These are phyloP conservation scores for Akanthomyces uredinophilus DNA, from an alignment of 2,329 filamentous ascomycete species.

Conservation along the genomic window DNA sequence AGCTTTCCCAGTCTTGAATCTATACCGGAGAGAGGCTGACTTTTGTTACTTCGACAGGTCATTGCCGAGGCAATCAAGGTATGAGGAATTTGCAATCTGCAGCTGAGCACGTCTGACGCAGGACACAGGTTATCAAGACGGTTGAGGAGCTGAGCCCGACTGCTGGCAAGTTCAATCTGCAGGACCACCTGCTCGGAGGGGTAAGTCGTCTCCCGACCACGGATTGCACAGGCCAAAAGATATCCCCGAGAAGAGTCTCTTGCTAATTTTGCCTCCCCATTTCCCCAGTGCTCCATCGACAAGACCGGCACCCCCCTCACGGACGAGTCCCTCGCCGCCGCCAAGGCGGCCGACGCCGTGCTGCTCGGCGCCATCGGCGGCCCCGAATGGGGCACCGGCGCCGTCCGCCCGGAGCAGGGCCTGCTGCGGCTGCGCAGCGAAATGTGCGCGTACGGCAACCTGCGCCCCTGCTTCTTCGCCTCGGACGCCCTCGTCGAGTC, in stretches of 20 bases:
- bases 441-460: conserved; percentile 89
- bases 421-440: conserved; percentile 88
- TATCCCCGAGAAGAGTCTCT: not conserved
- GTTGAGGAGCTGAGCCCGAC: conserved; percentile 68
- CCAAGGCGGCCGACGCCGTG: conserved; percentile 81
- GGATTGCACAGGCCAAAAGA: not conserved
- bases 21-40: not conserved
- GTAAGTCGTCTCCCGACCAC: conserved; percentile 50
- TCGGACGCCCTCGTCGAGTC: conserved; percentile 76
- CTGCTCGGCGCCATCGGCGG: conserved; percentile 91
- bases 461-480: conserved; percentile 93
- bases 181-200: conserved; percentile 85
- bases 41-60: conserved; percentile 43
- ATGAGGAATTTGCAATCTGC: conserved; percentile 18
- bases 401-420: conserved; percentile 87
- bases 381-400: conserved; percentile 90
- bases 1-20: not conserved
- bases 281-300: conserved; percentile 75
- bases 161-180: conserved; percentile 75
- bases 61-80: conserved; percentile 83
- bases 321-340: conserved; percentile 73
- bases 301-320: conserved; percentile 73
- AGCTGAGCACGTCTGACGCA: not conserved
- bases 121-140: conserved; percentile 64
- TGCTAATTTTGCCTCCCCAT: conserved; percentile 1